Evolutionary conservation across 805 yeast genomes (phyloP).

Genomic region (Ogataea paraovalis): DNA sequence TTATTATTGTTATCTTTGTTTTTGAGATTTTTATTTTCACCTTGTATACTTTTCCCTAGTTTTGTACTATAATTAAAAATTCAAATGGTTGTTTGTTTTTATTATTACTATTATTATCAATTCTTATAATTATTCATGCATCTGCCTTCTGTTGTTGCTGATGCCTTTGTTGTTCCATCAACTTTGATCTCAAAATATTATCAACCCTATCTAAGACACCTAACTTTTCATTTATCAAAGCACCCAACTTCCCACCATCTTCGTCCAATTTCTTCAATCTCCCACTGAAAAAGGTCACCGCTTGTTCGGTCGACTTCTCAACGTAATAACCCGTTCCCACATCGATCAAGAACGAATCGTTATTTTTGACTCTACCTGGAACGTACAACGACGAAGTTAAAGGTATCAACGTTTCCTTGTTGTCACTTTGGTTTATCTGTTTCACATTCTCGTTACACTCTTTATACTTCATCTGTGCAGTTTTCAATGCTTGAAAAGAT

Average conservation of each 20-base stretch:
- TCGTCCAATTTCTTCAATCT: constrained; percentile 69
- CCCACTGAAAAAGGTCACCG: constrained; percentile 64
- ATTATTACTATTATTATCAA: not conserved
- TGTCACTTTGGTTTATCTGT: constrained; percentile 38
- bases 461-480: constrained; percentile 76
- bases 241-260: constrained; percentile 71
- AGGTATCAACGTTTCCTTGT: constrained; percentile 69
- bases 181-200: constrained; percentile 48
- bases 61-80: not conserved
- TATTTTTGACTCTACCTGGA: constrained; percentile 71
- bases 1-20: not conserved
- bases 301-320: constrained; percentile 67
- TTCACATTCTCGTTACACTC: constrained; percentile 76
- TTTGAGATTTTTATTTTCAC: not conserved
- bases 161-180: constrained; percentile 41
- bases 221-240: constrained; percentile 71
- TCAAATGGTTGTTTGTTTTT: not conserved
- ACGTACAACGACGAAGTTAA: constrained; percentile 84
- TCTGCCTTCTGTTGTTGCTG: constrained; percentile 8
- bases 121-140: too few species aligned
- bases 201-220: constrained; percentile 61
- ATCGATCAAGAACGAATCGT: constrained; percentile 77
- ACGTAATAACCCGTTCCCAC: constrained; percentile 95
- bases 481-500: constrained; percentile 75
- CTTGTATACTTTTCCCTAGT: not conserved